Percentiles rank a stretch among this genome's conserved stretches.
phyloP scores from a whole-genome alignment of 2,329 filamentous ascomycete genomes.

The Pyrenophora seminiperda region DNA sequence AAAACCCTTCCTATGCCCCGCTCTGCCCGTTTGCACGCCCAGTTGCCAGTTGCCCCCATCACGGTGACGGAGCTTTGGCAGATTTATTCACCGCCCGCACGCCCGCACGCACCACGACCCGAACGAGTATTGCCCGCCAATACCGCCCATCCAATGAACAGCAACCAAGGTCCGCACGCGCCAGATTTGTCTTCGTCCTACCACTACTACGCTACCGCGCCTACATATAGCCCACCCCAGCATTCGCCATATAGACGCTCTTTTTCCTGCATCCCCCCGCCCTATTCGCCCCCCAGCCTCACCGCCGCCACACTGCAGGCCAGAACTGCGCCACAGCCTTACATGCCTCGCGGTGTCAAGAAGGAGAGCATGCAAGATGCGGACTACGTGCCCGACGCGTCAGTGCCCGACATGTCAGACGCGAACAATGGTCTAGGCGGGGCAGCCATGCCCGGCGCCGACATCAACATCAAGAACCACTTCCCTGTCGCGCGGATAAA shows the following conservation, averaged over 20 bases:
- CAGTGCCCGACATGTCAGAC: slow-evolving; percentile 30
- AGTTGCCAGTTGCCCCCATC: too few species aligned
- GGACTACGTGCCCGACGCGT: slow-evolving; percentile 45
- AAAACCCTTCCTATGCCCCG: slow-evolving; percentile 22
- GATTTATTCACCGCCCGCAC: slow-evolving; percentile 10
- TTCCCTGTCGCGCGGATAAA: slow-evolving; percentile 98
- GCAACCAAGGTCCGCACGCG: slow-evolving; percentile 49
- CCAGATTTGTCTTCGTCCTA: slow-evolving; percentile 54
- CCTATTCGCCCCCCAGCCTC: slow-evolving; percentile 29
- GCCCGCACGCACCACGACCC: neutral
- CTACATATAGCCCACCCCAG: slow-evolving; percentile 42
- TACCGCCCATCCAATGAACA: slow-evolving; percentile 35
- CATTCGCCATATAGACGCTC: slow-evolving; percentile 46
- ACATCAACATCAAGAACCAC: slow-evolving; percentile 85
- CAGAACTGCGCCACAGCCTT: slow-evolving; percentile 19
- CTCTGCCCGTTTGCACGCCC: slow-evolving; percentile 19
- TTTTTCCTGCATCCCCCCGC: slow-evolving; percentile 35
- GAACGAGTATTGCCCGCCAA: slow-evolving; percentile 20
- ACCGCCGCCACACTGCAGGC: slow-evolving; percentile 25
- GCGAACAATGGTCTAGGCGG: slow-evolving; percentile 27
- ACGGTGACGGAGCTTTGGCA: slow-evolving; percentile 12
- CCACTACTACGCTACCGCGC: slow-evolving; percentile 49
- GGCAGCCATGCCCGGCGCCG: slow-evolving; percentile 37
- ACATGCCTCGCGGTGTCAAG: slow-evolving; percentile 38
- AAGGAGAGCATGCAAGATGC: slow-evolving; percentile 42